These are phyloP conservation scores for Yamadazyma spencermartinsiae DNA, from an alignment of 1,139 yeast species.

Conservation along the genomic window DNA sequence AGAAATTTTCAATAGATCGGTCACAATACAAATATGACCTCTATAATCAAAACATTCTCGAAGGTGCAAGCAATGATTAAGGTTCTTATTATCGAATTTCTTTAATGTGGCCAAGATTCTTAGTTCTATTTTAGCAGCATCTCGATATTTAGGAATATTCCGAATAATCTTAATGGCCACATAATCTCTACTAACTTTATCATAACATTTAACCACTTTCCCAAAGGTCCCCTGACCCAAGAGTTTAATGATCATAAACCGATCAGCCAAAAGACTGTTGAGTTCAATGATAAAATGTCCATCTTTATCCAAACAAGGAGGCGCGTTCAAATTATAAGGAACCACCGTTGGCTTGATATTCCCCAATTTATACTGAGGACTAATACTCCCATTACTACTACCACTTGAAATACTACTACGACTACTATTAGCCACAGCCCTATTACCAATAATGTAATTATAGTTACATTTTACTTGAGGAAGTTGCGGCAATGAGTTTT, in stretches of 20 bases:
- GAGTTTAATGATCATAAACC: slow-evolving; percentile 64
- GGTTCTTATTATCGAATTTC: slow-evolving; percentile 70
- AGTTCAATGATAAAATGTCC: slow-evolving; percentile 77
- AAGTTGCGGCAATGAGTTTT: slow-evolving; percentile 70
- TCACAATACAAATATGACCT: slow-evolving; percentile 91
- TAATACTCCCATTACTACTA: slow-evolving; percentile 20
- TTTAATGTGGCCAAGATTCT: slow-evolving; percentile 76
- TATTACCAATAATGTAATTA: slow-evolving; percentile 39
- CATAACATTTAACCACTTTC: slow-evolving; percentile 79
- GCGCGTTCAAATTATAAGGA: slow-evolving; percentile 39
- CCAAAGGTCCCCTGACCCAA: slow-evolving; percentile 99
- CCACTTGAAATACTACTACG: slow-evolving; percentile 27
- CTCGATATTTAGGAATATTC: slow-evolving; percentile 75
- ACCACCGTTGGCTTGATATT: slow-evolving; percentile 42
- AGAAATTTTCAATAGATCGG: slow-evolving; percentile 82
- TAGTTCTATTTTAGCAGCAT: slow-evolving; percentile 84
- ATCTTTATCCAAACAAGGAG: slow-evolving; percentile 69
- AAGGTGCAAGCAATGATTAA: slow-evolving; percentile 72
- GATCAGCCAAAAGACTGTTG: slow-evolving; percentile 62
- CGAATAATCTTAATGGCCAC: slow-evolving; percentile 92
- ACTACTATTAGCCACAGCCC: slow-evolving; percentile 11
- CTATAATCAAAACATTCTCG: slow-evolving; percentile 90
- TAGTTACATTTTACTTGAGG: slow-evolving; percentile 54
- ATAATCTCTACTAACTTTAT: slow-evolving; percentile 53
- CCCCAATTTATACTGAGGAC: slow-evolving; percentile 39